A percentile compares a stretch with the other conserved stretches of the same genome.
Conservation (phyloP, 371 early-diverging fungal species). For the Parasitella parasitica region DNA sequence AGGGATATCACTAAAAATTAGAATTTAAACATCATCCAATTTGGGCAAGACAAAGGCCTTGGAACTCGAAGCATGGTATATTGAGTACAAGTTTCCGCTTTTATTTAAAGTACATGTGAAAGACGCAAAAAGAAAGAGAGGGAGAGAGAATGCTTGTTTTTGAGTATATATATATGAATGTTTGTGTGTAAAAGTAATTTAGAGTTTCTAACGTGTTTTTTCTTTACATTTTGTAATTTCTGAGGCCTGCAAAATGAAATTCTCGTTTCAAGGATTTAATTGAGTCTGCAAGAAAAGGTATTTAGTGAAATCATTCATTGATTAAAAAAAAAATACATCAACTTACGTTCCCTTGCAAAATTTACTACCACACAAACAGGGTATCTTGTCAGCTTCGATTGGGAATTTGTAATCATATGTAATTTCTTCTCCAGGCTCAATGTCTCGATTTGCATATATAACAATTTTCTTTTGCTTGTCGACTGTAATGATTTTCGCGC, state of each 20-base stretch:
- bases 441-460: conserved; percentile 89
- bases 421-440: conserved; percentile 94
- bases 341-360: conserved; percentile 78
- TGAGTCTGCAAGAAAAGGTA: conserved; percentile 1
- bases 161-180: background rate
- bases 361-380: conserved; percentile 89
- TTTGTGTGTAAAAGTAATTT: background rate
- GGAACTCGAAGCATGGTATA: too few relatives aligned
- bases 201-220: background rate
- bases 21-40: too few relatives aligned
- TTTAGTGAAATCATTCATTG: background rate
- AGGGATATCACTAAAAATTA: too few relatives aligned
- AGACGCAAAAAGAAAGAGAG: too few relatives aligned
- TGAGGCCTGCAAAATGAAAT: conserved; percentile 4
- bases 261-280: background rate
- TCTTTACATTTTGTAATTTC: conserved; percentile 2
- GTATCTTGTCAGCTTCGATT: conserved; percentile 89
- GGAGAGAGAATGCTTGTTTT: background rate
- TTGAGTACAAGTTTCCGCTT: too few relatives aligned
- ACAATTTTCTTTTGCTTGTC: conserved; percentile 90
- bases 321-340: background rate
- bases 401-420: conserved; percentile 99
- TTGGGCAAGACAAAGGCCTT: too few relatives aligned
- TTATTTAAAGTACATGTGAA: too few relatives aligned
- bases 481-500: conserved; percentile 86